Conservation (phyloP, 2,329 filamentous ascomycete genomes). For the Xylaria polymorpha region DNA sequence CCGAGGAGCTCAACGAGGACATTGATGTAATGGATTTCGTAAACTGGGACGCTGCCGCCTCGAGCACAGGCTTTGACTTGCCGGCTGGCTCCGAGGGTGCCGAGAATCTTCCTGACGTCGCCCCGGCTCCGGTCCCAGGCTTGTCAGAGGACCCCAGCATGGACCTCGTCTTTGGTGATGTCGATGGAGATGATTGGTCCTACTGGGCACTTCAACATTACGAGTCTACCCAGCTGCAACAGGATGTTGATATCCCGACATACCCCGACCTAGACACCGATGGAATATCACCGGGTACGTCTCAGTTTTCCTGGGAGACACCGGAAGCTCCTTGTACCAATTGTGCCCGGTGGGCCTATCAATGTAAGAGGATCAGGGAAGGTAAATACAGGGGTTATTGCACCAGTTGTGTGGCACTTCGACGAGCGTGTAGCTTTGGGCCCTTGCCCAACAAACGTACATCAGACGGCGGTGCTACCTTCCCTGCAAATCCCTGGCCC, state of each 20-base stretch:
- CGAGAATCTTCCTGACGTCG: constrained; percentile 47
- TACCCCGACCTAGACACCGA: constrained; percentile 46
- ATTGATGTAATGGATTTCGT: constrained; percentile 70
- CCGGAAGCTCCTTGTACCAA: constrained; percentile 62
- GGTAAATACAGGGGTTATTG: constrained; percentile 70
- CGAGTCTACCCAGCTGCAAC: constrained; percentile 56
- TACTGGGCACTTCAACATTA: constrained; percentile 71
- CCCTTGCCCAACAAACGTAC: constrained; percentile 51
- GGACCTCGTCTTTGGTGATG: constrained; percentile 66
- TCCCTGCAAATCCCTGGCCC: constrained; percentile 61
- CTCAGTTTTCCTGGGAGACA: constrained; percentile 57
- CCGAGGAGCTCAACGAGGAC: constrained; percentile 52
- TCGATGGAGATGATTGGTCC: constrained; percentile 69
- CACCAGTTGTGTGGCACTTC: constrained; percentile 70
- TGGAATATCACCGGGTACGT: constrained; percentile 45
- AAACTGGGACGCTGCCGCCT: constrained; percentile 65
- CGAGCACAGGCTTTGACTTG: constrained; percentile 51
- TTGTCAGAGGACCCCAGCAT: constrained; percentile 53
- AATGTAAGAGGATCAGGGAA: constrained; percentile 71
- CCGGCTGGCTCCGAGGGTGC: constrained; percentile 53
- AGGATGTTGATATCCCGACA: constrained; percentile 49
- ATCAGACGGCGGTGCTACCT: constrained; percentile 51
- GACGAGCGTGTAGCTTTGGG: constrained; percentile 69
- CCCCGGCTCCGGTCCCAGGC: constrained; percentile 40
- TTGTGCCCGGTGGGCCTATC: constrained; percentile 64